phyloP scores from a whole-genome alignment of 2,329 filamentous ascomycete species.

The Ploettnerulaceae sp. region DNA sequence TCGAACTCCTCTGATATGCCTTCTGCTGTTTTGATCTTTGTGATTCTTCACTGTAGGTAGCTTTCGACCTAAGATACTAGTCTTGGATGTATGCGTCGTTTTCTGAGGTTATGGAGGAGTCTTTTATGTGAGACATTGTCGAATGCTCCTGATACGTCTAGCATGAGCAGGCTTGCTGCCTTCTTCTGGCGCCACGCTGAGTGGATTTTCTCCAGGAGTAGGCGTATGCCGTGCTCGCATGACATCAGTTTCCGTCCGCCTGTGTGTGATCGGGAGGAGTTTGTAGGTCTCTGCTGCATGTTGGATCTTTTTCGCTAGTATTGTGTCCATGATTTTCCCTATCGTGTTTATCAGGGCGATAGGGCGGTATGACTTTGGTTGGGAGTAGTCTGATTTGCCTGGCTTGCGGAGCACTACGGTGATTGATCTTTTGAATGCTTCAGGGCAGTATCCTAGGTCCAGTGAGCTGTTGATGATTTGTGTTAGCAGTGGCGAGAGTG shows the following conservation, averaged over 20 bases:
- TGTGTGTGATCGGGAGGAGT: constrained; percentile 8
- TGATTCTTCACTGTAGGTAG: constrained; percentile 18
- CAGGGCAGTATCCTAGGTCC: too few relatives aligned
- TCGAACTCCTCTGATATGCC: too few relatives aligned
- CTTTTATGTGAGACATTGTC: constrained; percentile 17
- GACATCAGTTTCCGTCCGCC: constrained; percentile 20
- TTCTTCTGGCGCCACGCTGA: constrained; percentile 19
- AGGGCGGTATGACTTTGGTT: constrained; percentile 12
- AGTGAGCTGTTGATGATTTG: too few relatives aligned
- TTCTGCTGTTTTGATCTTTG: too few relatives aligned
- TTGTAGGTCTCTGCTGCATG: constrained; percentile 4
- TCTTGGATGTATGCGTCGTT: constrained; percentile 7
- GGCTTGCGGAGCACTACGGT: too few relatives aligned
- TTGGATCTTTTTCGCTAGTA: constrained; percentile 10
- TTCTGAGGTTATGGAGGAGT: constrained; percentile 17
- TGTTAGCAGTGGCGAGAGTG: too few relatives aligned
- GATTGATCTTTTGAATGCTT: too few relatives aligned
- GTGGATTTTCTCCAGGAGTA: constrained; percentile 28
- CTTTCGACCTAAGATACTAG: constrained; percentile 11
- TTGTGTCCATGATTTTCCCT: constrained; percentile 10
- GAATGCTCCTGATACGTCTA: constrained; percentile 21
- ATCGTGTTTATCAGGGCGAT: constrained; percentile 17
- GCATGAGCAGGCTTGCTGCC: constrained; percentile 15
- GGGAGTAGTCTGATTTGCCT: too few relatives aligned
- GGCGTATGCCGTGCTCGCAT: constrained; percentile 29